Evolutionary conservation across 2,329 filamentous ascomycete genomes (phyloP), one percentile per base, ranked within the genome.

Genomic region (Sclerotinia trifoliorum): DNA sequence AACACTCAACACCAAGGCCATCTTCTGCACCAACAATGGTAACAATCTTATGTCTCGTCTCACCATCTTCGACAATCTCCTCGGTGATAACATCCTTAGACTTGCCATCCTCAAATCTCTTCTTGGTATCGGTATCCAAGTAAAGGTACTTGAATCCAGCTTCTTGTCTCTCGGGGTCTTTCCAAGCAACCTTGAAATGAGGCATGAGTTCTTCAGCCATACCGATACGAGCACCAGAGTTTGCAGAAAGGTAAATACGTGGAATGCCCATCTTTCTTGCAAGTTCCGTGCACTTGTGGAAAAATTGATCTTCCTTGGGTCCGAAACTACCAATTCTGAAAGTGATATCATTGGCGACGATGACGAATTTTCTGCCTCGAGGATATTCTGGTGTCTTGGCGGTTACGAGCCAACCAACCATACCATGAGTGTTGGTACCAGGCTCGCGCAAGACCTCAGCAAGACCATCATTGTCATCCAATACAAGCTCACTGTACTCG

Each of bases 281-380:
- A 73, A 97, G 85, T 81, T 99, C 94, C 13, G 95, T 98, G 83
- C 95, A 99, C 86, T 98, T 97, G 85, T 96, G 86, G 88, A 99
- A 99, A 88, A 97, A 99, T 76, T 92, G 90, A 81, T 99, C 95
- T 83, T 99, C 95, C 81, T 90, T 90, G 52, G 95, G 95, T 65
- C 95, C 95, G 79, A 99, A 99, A 2, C 93, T 97, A 77, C 95
- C 95, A 79, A 98, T 99, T 85, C 96, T 96, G 86, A 93, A 98
- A 24, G 95, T 99, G 80, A 99, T 99, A 78, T 99, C 95, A 85
- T 99, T 99, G 85, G 95, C 94, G 71, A 99, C 90, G 73, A 99
- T 92, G 78, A 99, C 89, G 81, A 98, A 97, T 78, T 92, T 92
- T 74, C 95, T 88, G 69, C 95, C 95, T 72, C 88, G 86, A 69